These are phyloP conservation scores for Akanthomyces muscarius DNA, from an alignment of 2,329 filamentous ascomycete genomes.

Conservation along the genomic window DNA sequence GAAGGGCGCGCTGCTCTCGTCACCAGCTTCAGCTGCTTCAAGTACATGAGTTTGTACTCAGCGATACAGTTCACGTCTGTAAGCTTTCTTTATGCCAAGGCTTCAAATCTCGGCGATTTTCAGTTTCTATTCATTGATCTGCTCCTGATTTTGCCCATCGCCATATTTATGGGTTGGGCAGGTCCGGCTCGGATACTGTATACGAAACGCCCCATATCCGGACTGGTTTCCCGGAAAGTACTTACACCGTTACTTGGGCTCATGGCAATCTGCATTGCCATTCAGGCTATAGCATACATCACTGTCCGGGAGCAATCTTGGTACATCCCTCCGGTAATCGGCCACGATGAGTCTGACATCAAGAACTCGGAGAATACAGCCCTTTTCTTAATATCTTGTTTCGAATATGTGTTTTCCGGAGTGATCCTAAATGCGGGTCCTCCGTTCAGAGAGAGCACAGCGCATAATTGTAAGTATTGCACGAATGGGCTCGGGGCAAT, in stretches of 20 bases:
- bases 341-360: slow-evolving; percentile 76
- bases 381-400: slow-evolving; percentile 85
- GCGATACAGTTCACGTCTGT: slow-evolving; percentile 99
- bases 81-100: slow-evolving; percentile 90
- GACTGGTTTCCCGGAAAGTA: slow-evolving; percentile 89
- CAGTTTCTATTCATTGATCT: slow-evolving; percentile 97
- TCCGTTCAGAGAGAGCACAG: slow-evolving; percentile 79
- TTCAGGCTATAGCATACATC: slow-evolving; percentile 71
- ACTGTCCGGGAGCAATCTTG: slow-evolving; percentile 75
- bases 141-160: slow-evolving; percentile 86
- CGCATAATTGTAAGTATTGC: slow-evolving; percentile 65
- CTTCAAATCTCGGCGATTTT: slow-evolving; percentile 93
- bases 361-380: slow-evolving; percentile 92
- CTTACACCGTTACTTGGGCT: slow-evolving; percentile 85
- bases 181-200: slow-evolving; percentile 74
- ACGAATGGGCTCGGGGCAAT: neutral
- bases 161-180: slow-evolving; percentile 98
- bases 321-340: slow-evolving; percentile 77
- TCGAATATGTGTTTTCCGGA: slow-evolving; percentile 89
- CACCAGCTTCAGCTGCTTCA: slow-evolving; percentile 99
- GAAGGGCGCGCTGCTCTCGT: slow-evolving; percentile 92
- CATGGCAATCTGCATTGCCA: slow-evolving; percentile 72
- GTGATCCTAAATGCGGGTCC: slow-evolving; percentile 87
- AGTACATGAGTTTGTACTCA: slow-evolving; percentile 98
- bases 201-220: slow-evolving; percentile 83